Percentiles rank a stretch among this genome's conserved stretches.
phyloP scores from a whole-genome alignment of 2,329 filamentous ascomycete genomes.

The Xylaria arbuscula region DNA sequence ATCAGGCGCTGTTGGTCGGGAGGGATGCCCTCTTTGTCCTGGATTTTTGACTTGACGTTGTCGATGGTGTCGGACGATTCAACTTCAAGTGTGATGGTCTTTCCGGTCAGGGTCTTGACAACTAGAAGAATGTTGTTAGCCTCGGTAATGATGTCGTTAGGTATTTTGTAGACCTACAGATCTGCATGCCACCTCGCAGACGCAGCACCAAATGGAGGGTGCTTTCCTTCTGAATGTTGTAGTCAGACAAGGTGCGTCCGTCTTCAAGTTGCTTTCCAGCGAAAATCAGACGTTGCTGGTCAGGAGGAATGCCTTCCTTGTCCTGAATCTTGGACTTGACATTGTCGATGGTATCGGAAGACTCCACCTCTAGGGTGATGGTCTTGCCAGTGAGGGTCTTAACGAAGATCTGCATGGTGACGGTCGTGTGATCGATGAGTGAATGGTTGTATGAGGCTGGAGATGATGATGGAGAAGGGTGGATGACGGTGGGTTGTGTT shows the following conservation, averaged over 20 bases:
- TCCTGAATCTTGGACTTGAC: constrained; percentile 92
- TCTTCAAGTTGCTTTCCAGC: constrained; percentile 66
- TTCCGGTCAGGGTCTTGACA: constrained; percentile 88
- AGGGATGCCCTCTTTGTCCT: constrained; percentile 97
- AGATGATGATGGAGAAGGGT: constrained; percentile 30
- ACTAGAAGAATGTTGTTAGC: constrained; percentile 53
- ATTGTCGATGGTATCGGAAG: constrained; percentile 84
- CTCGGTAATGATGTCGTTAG: not conserved
- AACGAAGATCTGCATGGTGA: constrained; percentile 95
- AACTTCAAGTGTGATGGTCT: constrained; percentile 93
- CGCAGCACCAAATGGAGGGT: constrained; percentile 81
- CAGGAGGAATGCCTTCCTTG: constrained; percentile 88
- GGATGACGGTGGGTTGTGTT: constrained; percentile 26
- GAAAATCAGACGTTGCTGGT: constrained; percentile 87
- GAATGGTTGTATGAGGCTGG: constrained; percentile 33
- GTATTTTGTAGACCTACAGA: constrained; percentile 62
- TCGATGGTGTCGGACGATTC: constrained; percentile 92
- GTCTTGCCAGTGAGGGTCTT: constrained; percentile 97
- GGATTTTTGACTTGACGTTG: constrained; percentile 97
- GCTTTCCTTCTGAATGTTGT: constrained; percentile 71
- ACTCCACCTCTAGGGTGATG: constrained; percentile 83
- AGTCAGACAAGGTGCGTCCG: constrained; percentile 64
- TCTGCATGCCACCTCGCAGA: constrained; percentile 73
- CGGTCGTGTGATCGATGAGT: constrained; percentile 45
- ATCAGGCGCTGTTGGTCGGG: constrained; percentile 96